phyloP scores from a whole-genome alignment of 1,284 basidiomycete species.

The Psilocybe mexicana region DNA sequence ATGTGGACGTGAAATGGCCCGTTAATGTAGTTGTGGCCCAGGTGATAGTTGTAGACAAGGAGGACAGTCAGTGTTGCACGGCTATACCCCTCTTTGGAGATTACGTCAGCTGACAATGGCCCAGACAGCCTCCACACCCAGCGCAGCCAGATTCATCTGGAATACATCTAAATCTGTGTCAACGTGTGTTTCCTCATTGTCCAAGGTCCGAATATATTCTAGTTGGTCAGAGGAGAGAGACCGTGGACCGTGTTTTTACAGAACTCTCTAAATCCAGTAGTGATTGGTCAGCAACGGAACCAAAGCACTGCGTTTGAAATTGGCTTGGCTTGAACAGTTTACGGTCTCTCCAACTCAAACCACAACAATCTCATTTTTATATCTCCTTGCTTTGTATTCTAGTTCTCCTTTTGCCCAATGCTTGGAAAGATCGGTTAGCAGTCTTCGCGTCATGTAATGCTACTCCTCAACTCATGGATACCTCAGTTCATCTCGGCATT shows the following conservation, averaged over 20 bases:
- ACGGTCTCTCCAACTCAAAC: neutral
- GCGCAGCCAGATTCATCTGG: too few species aligned
- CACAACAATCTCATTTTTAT: neutral
- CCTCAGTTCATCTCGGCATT: slow-evolving; percentile 64
- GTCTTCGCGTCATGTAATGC: neutral
- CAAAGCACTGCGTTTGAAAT: neutral
- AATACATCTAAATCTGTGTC: too few species aligned
- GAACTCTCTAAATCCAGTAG: neutral
- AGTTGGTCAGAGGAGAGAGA: neutral
- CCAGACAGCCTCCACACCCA: neutral
- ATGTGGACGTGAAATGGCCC: neutral
- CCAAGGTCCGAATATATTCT: neutral
- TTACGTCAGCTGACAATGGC: slow-evolving; percentile 17
- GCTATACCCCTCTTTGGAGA: slow-evolving; percentile 22
- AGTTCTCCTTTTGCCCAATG: slow-evolving; percentile 9
- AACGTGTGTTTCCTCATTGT: too few species aligned
- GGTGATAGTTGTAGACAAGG: slow-evolving; percentile 2
- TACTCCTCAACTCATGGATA: slow-evolving; percentile 9
- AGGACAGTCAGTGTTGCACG: slow-evolving; percentile 9
- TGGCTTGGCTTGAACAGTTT: neutral
- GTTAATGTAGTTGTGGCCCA: neutral
- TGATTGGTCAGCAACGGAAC: slow-evolving; percentile 3
- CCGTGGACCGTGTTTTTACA: neutral
- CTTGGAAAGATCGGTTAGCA: slow-evolving; percentile 22
- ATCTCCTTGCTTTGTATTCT: neutral